These are phyloP conservation scores for Thermothielavioides terrestris DNA, from an alignment of 495 filamentous ascomycete genomes.

Conservation along the genomic window DNA sequence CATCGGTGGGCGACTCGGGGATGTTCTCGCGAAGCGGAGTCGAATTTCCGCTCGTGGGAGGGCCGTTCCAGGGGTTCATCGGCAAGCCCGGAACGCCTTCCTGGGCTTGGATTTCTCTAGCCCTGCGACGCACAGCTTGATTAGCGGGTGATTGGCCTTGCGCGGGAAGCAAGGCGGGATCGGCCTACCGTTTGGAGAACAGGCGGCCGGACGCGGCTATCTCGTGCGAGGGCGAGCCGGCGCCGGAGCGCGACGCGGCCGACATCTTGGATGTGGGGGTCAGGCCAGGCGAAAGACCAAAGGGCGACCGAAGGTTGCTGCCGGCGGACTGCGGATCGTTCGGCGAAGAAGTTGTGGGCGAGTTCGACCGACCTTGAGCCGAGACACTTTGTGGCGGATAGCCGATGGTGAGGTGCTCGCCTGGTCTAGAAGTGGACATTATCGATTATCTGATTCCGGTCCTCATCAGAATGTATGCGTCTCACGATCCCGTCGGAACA, in stretches of 20 bases:
- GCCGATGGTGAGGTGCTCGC: constrained; percentile 61
- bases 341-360: constrained; percentile 82
- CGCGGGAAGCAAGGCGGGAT: background rate
- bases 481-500: constrained; percentile 11
- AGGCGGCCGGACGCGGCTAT: constrained; percentile 58
- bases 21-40: constrained; percentile 95
- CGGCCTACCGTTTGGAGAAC: constrained; percentile 82
- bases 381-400: constrained; percentile 52
- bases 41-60: constrained; percentile 89
- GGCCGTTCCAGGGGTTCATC: constrained; percentile 78
- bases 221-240: constrained; percentile 96
- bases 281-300: constrained; percentile 57
- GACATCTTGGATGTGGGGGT: constrained; percentile 59
- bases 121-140: constrained; percentile 41
- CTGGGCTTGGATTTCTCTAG: constrained; percentile 94
- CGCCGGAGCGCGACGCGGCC: constrained; percentile 70
- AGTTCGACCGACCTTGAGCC: constrained; percentile 65
- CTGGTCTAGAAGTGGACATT: constrained; percentile 89
- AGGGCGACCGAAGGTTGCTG: constrained; percentile 62
- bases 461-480: constrained; percentile 31
- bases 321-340: constrained; percentile 65
- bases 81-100: constrained; percentile 66
- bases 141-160: constrained; percentile 17
- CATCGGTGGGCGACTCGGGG: constrained; percentile 93
- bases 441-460: constrained; percentile 58